Evolutionary conservation across 768 basidiomycete genomes (phyloP).

Genomic region (Amanita pseudoporphyria): DNA sequence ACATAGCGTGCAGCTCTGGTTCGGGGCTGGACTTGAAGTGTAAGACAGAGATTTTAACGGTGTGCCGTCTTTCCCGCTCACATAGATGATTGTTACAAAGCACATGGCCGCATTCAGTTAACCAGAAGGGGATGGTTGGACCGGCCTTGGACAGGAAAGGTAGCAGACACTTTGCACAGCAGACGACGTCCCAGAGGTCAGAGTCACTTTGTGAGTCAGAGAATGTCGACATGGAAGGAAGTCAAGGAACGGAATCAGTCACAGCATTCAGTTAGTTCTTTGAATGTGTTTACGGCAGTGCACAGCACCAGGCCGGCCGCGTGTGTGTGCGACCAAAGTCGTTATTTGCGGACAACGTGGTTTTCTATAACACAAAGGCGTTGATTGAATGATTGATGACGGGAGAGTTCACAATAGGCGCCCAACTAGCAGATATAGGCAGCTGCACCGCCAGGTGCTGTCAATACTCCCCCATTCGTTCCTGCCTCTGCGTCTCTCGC

Average conservation of each 20-base stretch:
- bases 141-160: constrained; percentile 46
- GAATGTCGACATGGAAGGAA: constrained; percentile 32
- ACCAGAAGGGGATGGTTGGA: constrained; percentile 71
- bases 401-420: background rate
- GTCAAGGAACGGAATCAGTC: too few relatives aligned
- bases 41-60: background rate
- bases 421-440: background rate
- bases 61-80: constrained; percentile 21
- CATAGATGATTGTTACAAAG: constrained; percentile 82
- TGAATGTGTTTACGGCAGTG: constrained; percentile 2
- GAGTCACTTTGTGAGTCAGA: constrained; percentile 31
- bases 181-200: constrained; percentile 78
- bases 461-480: background rate
- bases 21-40: constrained; percentile 42
- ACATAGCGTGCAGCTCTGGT: constrained; percentile 71
- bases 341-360: too few relatives aligned
- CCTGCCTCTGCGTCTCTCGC: background rate
- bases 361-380: too few relatives aligned
- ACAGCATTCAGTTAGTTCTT: too few relatives aligned
- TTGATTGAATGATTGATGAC: background rate
- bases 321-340: background rate
- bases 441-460: background rate
- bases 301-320: background rate
- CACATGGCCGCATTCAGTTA: constrained; percentile 83
- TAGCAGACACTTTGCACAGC: constrained; percentile 61